Evolutionary conservation across 2,329 filamentous ascomycete genomes (phyloP).

Genomic region (Aspergillus vadensis): DNA sequence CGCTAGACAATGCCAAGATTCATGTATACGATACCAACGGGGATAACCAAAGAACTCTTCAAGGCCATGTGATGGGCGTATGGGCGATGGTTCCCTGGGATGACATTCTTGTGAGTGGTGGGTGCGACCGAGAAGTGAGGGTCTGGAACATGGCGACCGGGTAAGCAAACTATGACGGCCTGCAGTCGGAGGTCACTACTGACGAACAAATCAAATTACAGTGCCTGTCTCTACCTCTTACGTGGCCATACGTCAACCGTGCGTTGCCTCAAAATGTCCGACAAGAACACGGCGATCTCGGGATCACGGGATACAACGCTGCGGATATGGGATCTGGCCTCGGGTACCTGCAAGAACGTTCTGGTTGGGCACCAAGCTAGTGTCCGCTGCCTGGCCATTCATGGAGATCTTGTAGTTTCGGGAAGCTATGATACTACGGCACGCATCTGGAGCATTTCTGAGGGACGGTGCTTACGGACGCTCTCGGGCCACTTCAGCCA

Average conservation of each 20-base stretch:
- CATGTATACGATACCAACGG: conserved; percentile 96
- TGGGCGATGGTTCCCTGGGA: conserved; percentile 99
- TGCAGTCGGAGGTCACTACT: background rate
- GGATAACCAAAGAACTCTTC: conserved; percentile 80
- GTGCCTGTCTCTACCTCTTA: conserved; percentile 75
- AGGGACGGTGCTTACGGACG: conserved; percentile 87
- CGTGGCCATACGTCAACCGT: conserved; percentile 97
- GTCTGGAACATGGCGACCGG: conserved; percentile 96
- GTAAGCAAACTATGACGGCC: conserved; percentile 50
- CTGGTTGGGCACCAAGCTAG: conserved; percentile 94
- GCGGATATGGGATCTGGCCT: conserved; percentile 89
- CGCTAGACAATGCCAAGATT: conserved; percentile 96
- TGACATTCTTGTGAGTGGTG: conserved; percentile 90
- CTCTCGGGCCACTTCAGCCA: conserved; percentile 95
- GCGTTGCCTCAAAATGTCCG: conserved; percentile 95
- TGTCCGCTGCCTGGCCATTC: conserved; percentile 91
- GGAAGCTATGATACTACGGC: conserved; percentile 98
- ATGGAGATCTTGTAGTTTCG: conserved; percentile 95
- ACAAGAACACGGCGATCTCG: conserved; percentile 90
- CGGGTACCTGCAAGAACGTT: conserved; percentile 85
- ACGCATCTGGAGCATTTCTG: conserved; percentile 95
- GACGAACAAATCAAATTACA: conserved; percentile 38
- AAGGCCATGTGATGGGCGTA: conserved; percentile 97
- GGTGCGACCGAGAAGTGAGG: conserved; percentile 92
- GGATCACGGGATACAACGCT: conserved; percentile 94